Evolutionary conservation across 2,329 filamentous ascomycete species (phyloP).

Genomic region (Alternaria sp.): DNA sequence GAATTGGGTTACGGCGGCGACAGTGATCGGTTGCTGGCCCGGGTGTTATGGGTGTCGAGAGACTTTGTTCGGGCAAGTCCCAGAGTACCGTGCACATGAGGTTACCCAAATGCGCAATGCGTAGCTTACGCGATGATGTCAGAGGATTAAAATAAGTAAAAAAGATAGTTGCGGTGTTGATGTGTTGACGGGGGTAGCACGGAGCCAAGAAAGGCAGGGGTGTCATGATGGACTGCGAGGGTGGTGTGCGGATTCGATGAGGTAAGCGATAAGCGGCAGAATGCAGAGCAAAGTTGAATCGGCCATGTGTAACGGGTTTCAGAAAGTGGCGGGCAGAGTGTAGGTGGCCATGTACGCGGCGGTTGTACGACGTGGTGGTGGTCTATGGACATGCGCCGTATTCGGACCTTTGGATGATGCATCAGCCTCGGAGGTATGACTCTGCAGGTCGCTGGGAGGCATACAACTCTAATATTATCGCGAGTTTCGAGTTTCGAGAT

Average conservation of each 20-base stretch:
- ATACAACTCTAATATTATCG: conserved; percentile 13
- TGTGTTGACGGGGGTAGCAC: conserved; percentile 10
- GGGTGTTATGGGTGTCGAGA: background rate
- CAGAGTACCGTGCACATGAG: background rate
- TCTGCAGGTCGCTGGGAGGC: background rate
- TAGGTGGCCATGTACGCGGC: background rate
- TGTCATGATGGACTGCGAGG: background rate
- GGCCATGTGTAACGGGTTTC: background rate
- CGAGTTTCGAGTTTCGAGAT: conserved; percentile 18
- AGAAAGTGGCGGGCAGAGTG: background rate
- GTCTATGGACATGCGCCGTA: background rate
- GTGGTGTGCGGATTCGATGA: background rate
- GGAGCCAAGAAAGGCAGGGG: conserved; percentile 7
- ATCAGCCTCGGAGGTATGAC: conserved; percentile 8
- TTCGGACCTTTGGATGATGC: conserved; percentile 7
- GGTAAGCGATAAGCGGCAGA: conserved; percentile 6
- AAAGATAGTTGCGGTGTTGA: conserved; percentile 6
- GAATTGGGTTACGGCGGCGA: conserved; percentile 3
- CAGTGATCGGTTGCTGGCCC: conserved; percentile 10
- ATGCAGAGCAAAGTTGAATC: background rate
- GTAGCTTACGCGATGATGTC: conserved; percentile 13
- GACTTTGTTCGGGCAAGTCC: background rate
- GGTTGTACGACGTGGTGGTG: background rate
- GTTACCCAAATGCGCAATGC: background rate
- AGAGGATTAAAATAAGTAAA: conserved; percentile 2